phyloP scores from a whole-genome alignment of 1,284 basidiomycete species.

The Papiliotrema terrestris region DNA sequence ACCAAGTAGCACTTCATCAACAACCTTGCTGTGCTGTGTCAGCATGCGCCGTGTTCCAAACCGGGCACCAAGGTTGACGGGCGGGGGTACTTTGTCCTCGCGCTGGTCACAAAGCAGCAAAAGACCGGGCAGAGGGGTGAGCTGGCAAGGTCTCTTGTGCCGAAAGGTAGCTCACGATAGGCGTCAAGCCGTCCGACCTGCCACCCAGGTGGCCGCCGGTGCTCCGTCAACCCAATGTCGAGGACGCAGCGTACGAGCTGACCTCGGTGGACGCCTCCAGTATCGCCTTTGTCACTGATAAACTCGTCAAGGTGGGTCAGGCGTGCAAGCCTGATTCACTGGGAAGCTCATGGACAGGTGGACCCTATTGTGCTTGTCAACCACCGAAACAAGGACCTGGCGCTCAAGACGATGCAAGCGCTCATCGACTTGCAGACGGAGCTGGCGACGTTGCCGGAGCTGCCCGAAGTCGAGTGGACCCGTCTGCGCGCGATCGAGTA shows the following conservation, averaged over 20 bases:
- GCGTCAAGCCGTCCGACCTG: constrained; percentile 58
- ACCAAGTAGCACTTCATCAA: constrained; percentile 69
- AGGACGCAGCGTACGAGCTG: constrained; percentile 67
- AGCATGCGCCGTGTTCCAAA: constrained; percentile 58
- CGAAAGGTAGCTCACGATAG: constrained; percentile 47
- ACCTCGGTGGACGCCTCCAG: constrained; percentile 66
- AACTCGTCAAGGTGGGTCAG: constrained; percentile 63
- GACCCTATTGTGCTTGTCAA: constrained; percentile 56
- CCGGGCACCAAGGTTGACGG: constrained; percentile 49
- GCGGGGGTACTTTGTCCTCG: constrained; percentile 64
- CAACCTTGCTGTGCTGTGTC: constrained; percentile 73
- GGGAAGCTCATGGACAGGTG: constrained; percentile 54
- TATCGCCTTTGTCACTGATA: constrained; percentile 70
- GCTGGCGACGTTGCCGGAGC: constrained; percentile 49
- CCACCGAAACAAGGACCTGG: constrained; percentile 58
- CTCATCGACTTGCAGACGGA: constrained; percentile 58
- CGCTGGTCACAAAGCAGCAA: constrained; percentile 64
- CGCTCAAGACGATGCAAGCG: constrained; percentile 28
- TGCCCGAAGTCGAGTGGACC: constrained; percentile 81
- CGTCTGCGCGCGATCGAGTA: constrained; percentile 84
- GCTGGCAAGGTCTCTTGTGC: constrained; percentile 3
- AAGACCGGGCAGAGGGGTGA: constrained; percentile 60
- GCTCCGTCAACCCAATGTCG: constrained; percentile 53
- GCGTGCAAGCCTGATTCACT: neutral
- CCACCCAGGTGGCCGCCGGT: constrained; percentile 72